Base-by-base conservation (phyloP, 139 green algal species). In the Volvox africanus region DNA sequence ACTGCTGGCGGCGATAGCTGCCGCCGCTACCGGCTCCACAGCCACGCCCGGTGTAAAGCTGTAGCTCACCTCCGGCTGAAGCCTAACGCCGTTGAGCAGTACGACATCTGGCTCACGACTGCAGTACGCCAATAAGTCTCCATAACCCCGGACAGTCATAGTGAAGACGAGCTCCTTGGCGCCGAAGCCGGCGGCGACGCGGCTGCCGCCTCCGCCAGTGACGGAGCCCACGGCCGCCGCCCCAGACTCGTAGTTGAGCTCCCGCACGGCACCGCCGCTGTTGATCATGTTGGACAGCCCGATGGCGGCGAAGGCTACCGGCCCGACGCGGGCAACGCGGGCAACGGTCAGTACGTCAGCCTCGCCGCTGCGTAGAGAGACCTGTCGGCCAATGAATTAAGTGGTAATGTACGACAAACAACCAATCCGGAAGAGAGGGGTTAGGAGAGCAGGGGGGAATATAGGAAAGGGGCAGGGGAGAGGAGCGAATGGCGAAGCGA, bases 221-320 rank as follows among this genome's bases (percentile, higher is more conserved):
- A 44, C 80, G 21, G 26, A 50, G 79, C 44, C 61, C 6, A 61
- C 50, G 14, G 37, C 18, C 19, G 55, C 36, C 20, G n/a, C n/a
- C 32, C 18, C 86, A 19, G 69, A 44, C 2, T n/a, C 65, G 44
- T 90, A 18, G 17, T 20, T 19, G 19, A 89, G 95, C 13, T 92
- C 65, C n/a, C 88, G 36, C 24, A 98, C 93, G 5, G 95, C 94
- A 30, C 95, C 97, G 76, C 96, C 95, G 24, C 95, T 90, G 82
- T 99, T 99, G 32, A 97, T 94, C 96, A 98, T 97, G 36, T 95
- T 93, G 0, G 90, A 37, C 21, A 98, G 92, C 6, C 96, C 97
- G 1, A 98, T 35, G 9, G 94, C 90, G 55, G 95, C 94, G 79
- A 97, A 95, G 37, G 82, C 61, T 1, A 78, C 50, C 32, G 78